phyloP scores from a whole-genome alignment of 257 asterid species.

The Buddleja alternifolia region DNA sequence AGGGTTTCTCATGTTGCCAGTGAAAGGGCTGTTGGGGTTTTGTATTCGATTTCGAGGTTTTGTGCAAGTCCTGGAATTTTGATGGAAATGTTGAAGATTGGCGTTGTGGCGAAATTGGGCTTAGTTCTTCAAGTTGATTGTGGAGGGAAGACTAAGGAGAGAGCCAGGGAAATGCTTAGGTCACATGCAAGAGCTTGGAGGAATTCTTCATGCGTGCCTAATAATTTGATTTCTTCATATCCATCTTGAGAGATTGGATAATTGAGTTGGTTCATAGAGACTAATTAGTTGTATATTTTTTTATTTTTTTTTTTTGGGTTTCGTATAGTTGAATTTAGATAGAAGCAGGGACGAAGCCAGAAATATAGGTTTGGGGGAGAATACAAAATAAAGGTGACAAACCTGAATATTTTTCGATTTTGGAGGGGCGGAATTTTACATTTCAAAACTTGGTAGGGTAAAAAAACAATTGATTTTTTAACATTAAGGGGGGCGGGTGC shows the following conservation, averaged over 20 bases:
- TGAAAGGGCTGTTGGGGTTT: slow-evolving; percentile 67
- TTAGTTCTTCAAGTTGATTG: slow-evolving; percentile 67
- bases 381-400: no score
- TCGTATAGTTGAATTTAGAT: no score
- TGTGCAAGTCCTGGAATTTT: slow-evolving; percentile 52
- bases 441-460: no score
- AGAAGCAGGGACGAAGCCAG: no score
- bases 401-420: no score
- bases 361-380: no score
- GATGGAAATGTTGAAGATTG: slow-evolving; percentile 75
- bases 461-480: no score
- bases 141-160: slow-evolving; percentile 65
- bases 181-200: slow-evolving; percentile 70
- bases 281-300: neutral
- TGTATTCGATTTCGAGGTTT: slow-evolving; percentile 57
- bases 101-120: slow-evolving; percentile 71
- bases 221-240: slow-evolving; percentile 43
- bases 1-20: slow-evolving; percentile 73
- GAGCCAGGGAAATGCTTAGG: slow-evolving; percentile 67
- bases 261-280: neutral
- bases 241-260: slow-evolving; percentile 40
- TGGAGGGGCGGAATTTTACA: no score
- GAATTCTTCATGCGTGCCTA: slow-evolving; percentile 61
- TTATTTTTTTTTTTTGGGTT: no score
- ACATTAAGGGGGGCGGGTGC: no score